Evolutionary conservation across 805 yeast genomes (phyloP).

Genomic region (Kodamaea kaohsiungensis): DNA sequence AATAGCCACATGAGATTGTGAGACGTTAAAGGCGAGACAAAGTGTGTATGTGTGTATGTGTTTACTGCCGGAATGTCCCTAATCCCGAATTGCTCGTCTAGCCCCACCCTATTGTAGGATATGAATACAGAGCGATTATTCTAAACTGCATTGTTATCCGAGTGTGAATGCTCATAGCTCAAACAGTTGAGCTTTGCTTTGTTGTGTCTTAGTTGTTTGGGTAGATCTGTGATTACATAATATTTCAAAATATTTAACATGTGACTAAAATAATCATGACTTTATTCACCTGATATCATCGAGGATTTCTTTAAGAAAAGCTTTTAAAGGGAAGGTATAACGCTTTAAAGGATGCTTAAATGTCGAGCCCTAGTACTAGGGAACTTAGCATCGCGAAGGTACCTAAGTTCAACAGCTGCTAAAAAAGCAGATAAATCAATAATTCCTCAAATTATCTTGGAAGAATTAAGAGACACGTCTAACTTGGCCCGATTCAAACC

Average conservation of each 20-base stretch:
- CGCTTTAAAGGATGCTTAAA: background rate
- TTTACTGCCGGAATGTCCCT: too few species aligned
- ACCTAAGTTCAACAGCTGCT: background rate
- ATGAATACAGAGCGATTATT: background rate
- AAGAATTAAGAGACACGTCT: constrained; percentile 14
- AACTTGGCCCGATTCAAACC: constrained; percentile 8
- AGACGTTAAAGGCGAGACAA: background rate
- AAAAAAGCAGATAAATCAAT: constrained; percentile 14
- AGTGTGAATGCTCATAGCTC: background rate
- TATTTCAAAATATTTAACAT: too few species aligned
- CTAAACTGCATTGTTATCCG: background rate
- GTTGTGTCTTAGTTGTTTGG: too few species aligned
- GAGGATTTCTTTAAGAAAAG: background rate
- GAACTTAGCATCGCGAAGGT: constrained; percentile 2
- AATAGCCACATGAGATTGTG: background rate
- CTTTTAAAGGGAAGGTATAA: background rate
- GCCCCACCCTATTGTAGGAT: background rate
- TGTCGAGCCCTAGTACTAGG: background rate
- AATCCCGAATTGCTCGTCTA: background rate
- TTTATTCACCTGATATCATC: background rate
- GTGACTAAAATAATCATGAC: background rate
- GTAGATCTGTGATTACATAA: too few species aligned
- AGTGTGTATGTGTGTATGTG: too few species aligned
- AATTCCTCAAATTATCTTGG: constrained; percentile 17
- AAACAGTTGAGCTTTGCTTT: too few species aligned